Conservation (phyloP, 306 rosid species). For the Elaeagnus macrophylla region DNA sequence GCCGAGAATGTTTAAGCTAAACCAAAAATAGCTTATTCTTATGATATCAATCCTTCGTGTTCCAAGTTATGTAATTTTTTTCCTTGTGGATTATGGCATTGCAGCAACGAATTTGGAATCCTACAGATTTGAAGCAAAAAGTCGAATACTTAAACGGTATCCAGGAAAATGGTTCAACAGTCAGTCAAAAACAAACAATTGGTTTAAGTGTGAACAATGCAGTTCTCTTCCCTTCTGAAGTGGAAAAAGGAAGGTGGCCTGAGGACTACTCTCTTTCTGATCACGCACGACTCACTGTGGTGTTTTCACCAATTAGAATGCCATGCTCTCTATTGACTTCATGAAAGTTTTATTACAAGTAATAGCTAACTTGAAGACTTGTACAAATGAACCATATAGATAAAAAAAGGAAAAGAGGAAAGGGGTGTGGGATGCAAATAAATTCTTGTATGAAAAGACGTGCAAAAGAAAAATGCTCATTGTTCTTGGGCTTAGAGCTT, state of each 20-base stretch:
- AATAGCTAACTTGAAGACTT: constrained; percentile 12
- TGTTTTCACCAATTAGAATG: constrained; percentile 75
- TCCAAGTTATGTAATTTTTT: constrained; percentile 10
- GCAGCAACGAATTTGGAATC: constrained; percentile 82
- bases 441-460: too few species aligned
- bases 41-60: too few species aligned
- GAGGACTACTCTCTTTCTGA: constrained; percentile 84
- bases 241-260: constrained; percentile 90
- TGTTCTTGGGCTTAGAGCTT: too few species aligned
- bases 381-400: constrained; percentile 20
- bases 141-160: constrained; percentile 31
- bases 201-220: constrained; percentile 83
- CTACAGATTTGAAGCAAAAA: constrained; percentile 34
- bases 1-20: too few species aligned
- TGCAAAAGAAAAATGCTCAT: too few species aligned
- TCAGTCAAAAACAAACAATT: constrained; percentile 43
- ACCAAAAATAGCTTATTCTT: too few species aligned
- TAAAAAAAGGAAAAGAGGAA: not conserved
- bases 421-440: too few species aligned
- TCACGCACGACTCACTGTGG: constrained; percentile 87
- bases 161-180: constrained; percentile 23
- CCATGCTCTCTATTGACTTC: constrained; percentile 54
- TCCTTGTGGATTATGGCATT: constrained; percentile 14
- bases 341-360: constrained; percentile 14
- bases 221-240: constrained; percentile 81